Conservation (phyloP, 768 basidiomycete species). For the Aureoboletus auriporus region DNA sequence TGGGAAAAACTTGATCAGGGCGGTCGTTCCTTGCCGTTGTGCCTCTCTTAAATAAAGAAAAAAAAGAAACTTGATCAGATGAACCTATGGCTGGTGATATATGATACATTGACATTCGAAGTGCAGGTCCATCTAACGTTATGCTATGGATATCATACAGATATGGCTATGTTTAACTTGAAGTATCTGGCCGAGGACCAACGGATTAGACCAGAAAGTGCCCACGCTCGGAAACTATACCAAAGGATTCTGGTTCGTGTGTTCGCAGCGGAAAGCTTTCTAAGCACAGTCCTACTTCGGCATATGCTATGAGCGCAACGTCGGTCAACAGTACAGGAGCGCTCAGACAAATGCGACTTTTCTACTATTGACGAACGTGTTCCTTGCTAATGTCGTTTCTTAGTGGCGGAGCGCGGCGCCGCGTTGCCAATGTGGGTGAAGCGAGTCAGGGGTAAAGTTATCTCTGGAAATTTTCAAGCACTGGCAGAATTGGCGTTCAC, state of each 20-base stretch:
- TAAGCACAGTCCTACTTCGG: constrained; percentile 43
- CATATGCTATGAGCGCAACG: constrained; percentile 50
- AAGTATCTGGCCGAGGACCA: not conserved
- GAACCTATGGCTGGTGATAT: no score
- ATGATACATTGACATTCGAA: no score
- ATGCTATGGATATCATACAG: constrained; percentile 9
- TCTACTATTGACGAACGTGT: constrained; percentile 50
- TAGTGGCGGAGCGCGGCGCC: not conserved
- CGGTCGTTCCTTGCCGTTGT: no score
- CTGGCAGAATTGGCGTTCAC: constrained; percentile 56
- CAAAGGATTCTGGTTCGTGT: constrained; percentile 22
- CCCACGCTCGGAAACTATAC: constrained; percentile 2
- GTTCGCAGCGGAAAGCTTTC: constrained; percentile 17
- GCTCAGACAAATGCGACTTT: constrained; percentile 49
- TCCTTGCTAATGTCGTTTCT: not conserved
- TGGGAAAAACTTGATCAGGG: no score
- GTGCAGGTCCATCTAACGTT: constrained; percentile 2
- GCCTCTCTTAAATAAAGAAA: no score
- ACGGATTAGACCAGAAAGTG: not conserved
- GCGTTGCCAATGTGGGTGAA: constrained; percentile 24
- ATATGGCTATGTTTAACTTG: not conserved
- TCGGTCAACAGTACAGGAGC: constrained; percentile 35
- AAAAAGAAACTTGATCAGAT: no score
- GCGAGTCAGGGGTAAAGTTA: constrained; percentile 48
- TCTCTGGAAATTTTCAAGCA: constrained; percentile 77